A percentile compares a stretch with the other conserved stretches of the same genome.
These are phyloP conservation scores for Microstegium vimineum DNA, from an alignment of 176 grass and related monocot genomes.

Conservation along the genomic window DNA sequence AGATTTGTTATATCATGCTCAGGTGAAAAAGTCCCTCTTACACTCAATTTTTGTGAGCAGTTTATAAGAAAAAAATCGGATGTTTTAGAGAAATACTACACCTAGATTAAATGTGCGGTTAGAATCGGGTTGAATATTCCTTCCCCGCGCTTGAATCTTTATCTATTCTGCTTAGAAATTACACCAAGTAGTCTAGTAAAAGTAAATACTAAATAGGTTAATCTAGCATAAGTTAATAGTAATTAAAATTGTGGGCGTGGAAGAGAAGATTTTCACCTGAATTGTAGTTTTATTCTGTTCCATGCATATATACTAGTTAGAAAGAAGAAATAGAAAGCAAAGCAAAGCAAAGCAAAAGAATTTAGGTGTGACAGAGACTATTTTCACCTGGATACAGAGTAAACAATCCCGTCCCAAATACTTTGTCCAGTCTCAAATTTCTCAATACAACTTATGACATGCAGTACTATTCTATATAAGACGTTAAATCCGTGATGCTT, in stretches of 20 bases:
- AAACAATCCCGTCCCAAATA: neutral
- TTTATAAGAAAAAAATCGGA: neutral
- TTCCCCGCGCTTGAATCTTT: neutral
- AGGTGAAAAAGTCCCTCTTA: neutral
- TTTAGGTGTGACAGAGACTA: neutral
- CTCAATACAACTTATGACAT: neutral
- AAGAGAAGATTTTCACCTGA: neutral
- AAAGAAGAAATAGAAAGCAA: neutral
- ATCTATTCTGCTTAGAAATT: neutral
- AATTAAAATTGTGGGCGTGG: neutral
- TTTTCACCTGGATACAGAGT: neutral
- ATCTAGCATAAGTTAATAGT: too few relatives aligned
- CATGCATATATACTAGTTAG: neutral
- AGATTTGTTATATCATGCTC: neutral
- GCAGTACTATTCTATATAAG: neutral
- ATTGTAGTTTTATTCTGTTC: neutral
- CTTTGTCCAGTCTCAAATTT: neutral
- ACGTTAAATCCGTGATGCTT: neutral
- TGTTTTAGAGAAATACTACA: neutral
- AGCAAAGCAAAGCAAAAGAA: too few relatives aligned
- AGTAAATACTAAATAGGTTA: too few relatives aligned
- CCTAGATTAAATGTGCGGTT: neutral
- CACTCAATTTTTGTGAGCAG: neutral
- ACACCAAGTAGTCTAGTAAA: neutral
- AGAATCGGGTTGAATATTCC: neutral